Conservation (phyloP, 1,139 yeast genomes). For the Lodderomyces orthopsilosis region DNA sequence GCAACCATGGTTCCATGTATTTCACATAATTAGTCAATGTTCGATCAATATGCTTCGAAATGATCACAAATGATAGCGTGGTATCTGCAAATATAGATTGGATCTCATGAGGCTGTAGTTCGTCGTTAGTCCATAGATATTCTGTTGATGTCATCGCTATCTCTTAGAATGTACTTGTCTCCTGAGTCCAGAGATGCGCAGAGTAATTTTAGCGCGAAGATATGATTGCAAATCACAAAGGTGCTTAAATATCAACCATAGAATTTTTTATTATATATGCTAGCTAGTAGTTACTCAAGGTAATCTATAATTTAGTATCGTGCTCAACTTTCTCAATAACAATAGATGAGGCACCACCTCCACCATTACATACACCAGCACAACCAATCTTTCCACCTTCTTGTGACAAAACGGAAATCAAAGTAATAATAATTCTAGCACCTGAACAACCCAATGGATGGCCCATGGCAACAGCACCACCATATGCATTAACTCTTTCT, state of each 20-base stretch:
- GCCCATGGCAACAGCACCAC: conserved; percentile 98
- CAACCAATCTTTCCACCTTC: conserved; percentile 88
- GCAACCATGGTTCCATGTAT: conserved; percentile 11
- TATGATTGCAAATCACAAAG: background rate
- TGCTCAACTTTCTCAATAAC: conserved; percentile 29
- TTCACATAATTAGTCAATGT: conserved; percentile 6
- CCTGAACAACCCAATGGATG: conserved; percentile 98
- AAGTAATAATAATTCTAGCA: conserved; percentile 88
- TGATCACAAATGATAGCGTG: conserved; percentile 11
- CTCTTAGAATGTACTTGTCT: background rate
- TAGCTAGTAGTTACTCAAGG: background rate
- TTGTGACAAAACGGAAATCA: conserved; percentile 71
- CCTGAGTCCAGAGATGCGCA: conserved; percentile 3
- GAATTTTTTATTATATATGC: background rate
- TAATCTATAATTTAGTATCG: conserved; percentile 24
- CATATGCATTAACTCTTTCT: conserved; percentile 84
- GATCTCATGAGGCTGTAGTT: conserved; percentile 9
- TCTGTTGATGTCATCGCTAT: conserved; percentile 4
- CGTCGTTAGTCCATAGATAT: conserved; percentile 13
- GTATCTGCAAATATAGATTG: conserved; percentile 10
- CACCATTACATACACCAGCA: conserved; percentile 98
- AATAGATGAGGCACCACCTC: conserved; percentile 86
- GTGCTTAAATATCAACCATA: background rate
- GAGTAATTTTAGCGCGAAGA: background rate
- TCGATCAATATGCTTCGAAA: conserved; percentile 8